Conservation (phyloP, 495 filamentous ascomycete species). For the Penicillium ochrochloron region DNA sequence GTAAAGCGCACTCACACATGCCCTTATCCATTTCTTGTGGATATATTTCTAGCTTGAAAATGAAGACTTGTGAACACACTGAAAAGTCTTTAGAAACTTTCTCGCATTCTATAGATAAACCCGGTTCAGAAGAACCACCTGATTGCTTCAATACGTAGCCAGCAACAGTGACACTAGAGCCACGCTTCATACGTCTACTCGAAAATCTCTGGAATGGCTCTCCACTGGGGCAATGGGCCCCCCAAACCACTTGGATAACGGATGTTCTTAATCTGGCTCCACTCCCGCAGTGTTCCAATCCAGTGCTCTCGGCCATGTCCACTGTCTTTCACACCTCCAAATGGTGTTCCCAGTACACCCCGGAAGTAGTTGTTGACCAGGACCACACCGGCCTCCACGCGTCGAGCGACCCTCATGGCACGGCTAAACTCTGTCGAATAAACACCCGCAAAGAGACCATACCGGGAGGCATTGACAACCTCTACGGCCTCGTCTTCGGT, state of each 20-base stretch:
- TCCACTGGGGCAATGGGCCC: slow-evolving; percentile 4
- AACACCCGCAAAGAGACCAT: slow-evolving; percentile 69
- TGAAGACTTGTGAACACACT: no score
- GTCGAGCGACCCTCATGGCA: slow-evolving; percentile 62
- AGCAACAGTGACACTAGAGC: no score
- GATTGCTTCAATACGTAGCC: no score
- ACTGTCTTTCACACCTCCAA: slow-evolving; percentile 14
- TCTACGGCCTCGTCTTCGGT: slow-evolving; percentile 62
- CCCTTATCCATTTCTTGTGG: no score
- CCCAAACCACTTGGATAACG: slow-evolving; percentile 10
- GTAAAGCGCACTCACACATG: no score
- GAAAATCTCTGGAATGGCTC: slow-evolving; percentile 9
- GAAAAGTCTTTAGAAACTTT: no score
- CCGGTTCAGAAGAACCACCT: no score
- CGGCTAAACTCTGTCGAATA: slow-evolving; percentile 68
- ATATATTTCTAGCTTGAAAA: no score
- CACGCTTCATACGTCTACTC: background rate
- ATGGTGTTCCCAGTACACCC: slow-evolving; percentile 12
- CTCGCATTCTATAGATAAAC: no score
- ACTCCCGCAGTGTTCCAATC: slow-evolving; percentile 13
- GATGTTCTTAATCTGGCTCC: slow-evolving; percentile 11
- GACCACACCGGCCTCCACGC: slow-evolving; percentile 66
- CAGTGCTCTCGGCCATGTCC: slow-evolving; percentile 14
- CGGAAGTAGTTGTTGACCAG: slow-evolving; percentile 17
- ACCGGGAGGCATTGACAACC: slow-evolving; percentile 71